Percentiles rank a stretch among this genome's conserved stretches.
These are phyloP conservation scores for Orobanche coerulescens DNA, from an alignment of 257 asterid species.

Conservation along the genomic window DNA sequence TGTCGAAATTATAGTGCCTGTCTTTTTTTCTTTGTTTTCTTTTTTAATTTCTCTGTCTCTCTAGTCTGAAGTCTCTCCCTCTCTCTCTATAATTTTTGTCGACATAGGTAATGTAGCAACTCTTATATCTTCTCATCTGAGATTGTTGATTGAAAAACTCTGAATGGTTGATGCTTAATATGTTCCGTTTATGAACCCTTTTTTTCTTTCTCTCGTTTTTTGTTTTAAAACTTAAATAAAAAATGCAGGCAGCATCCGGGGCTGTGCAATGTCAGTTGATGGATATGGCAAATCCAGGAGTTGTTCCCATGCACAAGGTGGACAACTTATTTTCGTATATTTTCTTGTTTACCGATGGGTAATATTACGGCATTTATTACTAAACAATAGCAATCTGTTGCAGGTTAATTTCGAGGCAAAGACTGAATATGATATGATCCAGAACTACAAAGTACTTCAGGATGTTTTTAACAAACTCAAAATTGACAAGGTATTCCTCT, in stretches of 20 bases:
- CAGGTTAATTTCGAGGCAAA: constrained; percentile 93
- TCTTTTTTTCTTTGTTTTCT: too few relatives aligned
- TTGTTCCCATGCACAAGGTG: constrained; percentile 97
- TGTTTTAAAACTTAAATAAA: too few relatives aligned
- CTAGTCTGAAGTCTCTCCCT: too few relatives aligned
- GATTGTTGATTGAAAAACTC: not conserved
- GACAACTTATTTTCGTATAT: not conserved
- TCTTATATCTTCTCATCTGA: not conserved
- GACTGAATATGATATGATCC: constrained; percentile 92
- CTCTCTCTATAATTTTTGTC: too few relatives aligned
- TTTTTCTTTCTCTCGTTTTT: constrained; percentile 4
- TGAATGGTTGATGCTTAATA: not conserved
- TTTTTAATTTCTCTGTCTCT: too few relatives aligned
- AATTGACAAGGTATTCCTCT: constrained; percentile 56
- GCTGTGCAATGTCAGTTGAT: constrained; percentile 96
- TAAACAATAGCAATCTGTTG: constrained; percentile 16
- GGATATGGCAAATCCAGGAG: constrained; percentile 83
- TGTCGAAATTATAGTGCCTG: too few relatives aligned
- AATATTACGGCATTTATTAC: constrained; percentile 11
- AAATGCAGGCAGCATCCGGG: constrained; percentile 76
- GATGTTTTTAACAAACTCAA: constrained; percentile 87
- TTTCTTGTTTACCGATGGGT: constrained; percentile 7
- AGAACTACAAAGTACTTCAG: constrained; percentile 93
- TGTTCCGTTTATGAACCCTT: not conserved
- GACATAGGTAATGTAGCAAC: too few relatives aligned